A percentile compares a stretch with the other conserved stretches of the same genome.
phyloP scores from a whole-genome alignment of 1,284 basidiomycete genomes.

The Trametes versicolor region DNA sequence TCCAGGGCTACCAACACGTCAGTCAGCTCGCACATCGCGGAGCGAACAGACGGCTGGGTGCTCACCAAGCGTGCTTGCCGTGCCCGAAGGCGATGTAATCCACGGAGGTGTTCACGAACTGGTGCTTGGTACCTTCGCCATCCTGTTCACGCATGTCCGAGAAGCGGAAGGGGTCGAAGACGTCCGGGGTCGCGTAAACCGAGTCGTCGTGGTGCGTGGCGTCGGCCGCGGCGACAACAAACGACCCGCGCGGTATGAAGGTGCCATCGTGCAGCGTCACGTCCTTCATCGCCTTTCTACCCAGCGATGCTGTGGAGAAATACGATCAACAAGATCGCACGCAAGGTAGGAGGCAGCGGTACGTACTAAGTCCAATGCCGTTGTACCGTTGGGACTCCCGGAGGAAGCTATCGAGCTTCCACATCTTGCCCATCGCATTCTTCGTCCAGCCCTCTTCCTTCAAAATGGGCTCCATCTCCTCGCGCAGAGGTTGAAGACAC shows the following conservation, averaged over 20 bases:
- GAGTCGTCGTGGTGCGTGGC: conserved; percentile 52
- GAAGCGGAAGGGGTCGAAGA: conserved; percentile 58
- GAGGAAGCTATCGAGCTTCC: conserved; percentile 63
- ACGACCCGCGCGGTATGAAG: conserved; percentile 52
- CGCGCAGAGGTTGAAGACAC: conserved; percentile 51
- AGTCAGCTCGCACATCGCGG: not conserved
- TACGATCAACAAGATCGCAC: not conserved
- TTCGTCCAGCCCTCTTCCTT: conserved; percentile 56
- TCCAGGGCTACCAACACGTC: conserved; percentile 46
- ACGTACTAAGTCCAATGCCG: conserved; percentile 39
- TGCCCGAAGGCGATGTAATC: conserved; percentile 55
- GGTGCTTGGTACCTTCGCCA: conserved; percentile 36
- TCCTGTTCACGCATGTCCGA: conserved; percentile 46
- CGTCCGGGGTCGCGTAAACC: conserved; percentile 49
- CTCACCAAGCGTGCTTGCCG: conserved; percentile 57
- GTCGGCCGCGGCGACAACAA: conserved; percentile 50
- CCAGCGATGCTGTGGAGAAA: conserved; percentile 21
- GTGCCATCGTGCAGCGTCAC: conserved; percentile 52
- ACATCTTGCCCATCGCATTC: conserved; percentile 52
- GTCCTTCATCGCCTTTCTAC: conserved; percentile 44
- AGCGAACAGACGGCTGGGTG: not conserved
- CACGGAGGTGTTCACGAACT: conserved; percentile 46
- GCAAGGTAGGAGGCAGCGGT: not conserved
- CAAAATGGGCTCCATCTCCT: conserved; percentile 52
- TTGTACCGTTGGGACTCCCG: conserved; percentile 54